phyloP scores from a whole-genome alignment of 2,329 filamentous ascomycete genomes.

The Neurospora sp. region DNA sequence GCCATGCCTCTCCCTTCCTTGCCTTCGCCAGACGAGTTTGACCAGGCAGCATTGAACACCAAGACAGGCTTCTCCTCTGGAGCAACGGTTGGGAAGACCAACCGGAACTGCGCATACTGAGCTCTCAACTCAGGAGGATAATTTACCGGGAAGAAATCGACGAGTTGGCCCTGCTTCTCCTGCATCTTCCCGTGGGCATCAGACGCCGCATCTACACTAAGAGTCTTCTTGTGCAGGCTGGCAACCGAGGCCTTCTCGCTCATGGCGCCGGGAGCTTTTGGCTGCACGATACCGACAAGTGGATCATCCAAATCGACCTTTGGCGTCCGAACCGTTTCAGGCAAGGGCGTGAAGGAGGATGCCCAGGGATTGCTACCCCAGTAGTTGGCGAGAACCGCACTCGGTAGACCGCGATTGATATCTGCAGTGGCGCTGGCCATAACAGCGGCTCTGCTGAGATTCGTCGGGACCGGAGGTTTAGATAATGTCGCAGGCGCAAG shows the following conservation, averaged over 20 bases:
- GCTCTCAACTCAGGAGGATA: conserved; percentile 77
- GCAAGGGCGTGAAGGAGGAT: conserved; percentile 22
- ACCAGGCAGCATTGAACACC: conserved; percentile 89
- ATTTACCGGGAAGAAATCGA: conserved; percentile 55
- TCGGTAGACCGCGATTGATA: conserved; percentile 64
- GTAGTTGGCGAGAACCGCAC: conserved; percentile 81
- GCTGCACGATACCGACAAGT: conserved; percentile 23
- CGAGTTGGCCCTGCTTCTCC: conserved; percentile 4
- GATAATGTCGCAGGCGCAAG: conserved; percentile 77
- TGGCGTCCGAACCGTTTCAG: conserved; percentile 15
- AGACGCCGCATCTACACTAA: conserved; percentile 29
- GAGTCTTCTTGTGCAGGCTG: conserved; percentile 31
- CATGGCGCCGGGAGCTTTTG: conserved; percentile 23
- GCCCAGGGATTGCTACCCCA: conserved; percentile 85
- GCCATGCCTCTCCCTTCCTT: conserved; percentile 43
- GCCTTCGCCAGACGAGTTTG: conserved; percentile 37
- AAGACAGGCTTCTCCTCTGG: conserved; percentile 74
- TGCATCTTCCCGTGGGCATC: conserved; percentile 3
- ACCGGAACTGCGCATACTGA: conserved; percentile 87
- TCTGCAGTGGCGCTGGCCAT: conserved; percentile 61
- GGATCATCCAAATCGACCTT: conserved; percentile 27
- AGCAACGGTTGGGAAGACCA: conserved; percentile 76
- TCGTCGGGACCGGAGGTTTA: conserved; percentile 74
- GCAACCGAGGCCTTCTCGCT: conserved; percentile 15
- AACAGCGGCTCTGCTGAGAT: conserved; percentile 77